These are phyloP conservation scores for Scytalidium sp. DNA, from an alignment of 2,329 filamentous ascomycete genomes.

Conservation along the genomic window DNA sequence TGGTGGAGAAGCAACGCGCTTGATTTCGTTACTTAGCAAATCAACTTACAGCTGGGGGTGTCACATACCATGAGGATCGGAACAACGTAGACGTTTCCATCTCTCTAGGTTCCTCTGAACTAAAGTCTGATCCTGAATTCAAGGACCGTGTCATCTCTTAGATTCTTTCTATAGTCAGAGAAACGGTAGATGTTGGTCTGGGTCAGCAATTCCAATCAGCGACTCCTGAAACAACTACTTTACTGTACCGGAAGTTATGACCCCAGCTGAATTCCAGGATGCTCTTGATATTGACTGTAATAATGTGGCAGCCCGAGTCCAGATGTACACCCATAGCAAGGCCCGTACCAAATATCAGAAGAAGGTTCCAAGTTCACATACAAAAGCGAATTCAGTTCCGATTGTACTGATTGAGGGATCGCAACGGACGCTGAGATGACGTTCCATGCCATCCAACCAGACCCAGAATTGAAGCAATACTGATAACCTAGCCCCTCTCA, in stretches of 20 bases:
- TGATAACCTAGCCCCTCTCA: too few relatives aligned
- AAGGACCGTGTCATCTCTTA: conserved; percentile 9
- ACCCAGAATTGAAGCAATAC: too few relatives aligned
- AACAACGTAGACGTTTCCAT: too few relatives aligned
- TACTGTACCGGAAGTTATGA: conserved; percentile 10
- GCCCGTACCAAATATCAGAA: conserved; percentile 11
- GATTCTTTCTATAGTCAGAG: conserved; percentile 9
- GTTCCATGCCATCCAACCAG: background rate
- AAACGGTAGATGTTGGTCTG: conserved; percentile 10
- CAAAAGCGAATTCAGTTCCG: conserved; percentile 1
- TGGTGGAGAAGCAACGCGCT: too few relatives aligned
- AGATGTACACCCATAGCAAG: conserved; percentile 12
- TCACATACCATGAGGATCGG: too few relatives aligned
- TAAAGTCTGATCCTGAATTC: conserved; percentile 8
- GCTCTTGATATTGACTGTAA: conserved; percentile 10
- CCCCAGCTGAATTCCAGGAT: conserved; percentile 8
- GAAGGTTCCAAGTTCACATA: background rate
- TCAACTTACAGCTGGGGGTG: too few relatives aligned
- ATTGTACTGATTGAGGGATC: conserved; percentile 8
- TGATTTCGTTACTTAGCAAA: too few relatives aligned
- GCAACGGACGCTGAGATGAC: conserved; percentile 6
- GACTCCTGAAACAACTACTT: conserved; percentile 4
- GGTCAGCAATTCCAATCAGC: conserved; percentile 9
- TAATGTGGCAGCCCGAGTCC: conserved; percentile 9
- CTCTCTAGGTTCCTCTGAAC: too few relatives aligned